Evolutionary conservation across 768 basidiomycete genomes (phyloP).

Genomic region (Amanita exitialis): DNA sequence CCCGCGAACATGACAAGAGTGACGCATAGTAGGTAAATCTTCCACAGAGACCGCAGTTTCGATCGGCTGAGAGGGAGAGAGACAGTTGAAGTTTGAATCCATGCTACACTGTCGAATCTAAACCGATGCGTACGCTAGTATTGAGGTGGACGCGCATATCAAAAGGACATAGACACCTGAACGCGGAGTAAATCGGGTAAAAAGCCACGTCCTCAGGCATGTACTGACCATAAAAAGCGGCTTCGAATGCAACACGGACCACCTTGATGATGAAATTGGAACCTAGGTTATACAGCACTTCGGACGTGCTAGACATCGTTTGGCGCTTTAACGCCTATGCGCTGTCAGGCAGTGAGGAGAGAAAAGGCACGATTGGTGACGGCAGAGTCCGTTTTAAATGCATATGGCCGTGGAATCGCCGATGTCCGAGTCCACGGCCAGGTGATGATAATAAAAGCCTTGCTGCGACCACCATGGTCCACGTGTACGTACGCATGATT

Average conservation of each 20-base stretch:
- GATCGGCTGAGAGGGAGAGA: constrained; percentile 10
- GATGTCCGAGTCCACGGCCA: too few species aligned
- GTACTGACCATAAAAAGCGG: constrained; percentile 10
- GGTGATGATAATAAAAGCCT: too few species aligned
- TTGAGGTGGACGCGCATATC: constrained; percentile 9
- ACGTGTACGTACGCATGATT: too few species aligned
- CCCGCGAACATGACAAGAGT: constrained; percentile 18
- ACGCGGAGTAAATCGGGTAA: background rate
- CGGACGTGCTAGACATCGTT: constrained; percentile 3
- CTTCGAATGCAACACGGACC: constrained; percentile 11
- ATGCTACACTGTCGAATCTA: background rate
- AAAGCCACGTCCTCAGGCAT: background rate
- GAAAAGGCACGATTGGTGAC: too few species aligned
- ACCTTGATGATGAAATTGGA: constrained; percentile 10
- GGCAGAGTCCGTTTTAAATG: too few species aligned
- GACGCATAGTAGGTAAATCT: constrained; percentile 13
- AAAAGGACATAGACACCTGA: constrained; percentile 11
- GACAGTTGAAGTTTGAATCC: background rate
- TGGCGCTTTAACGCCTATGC: too few species aligned
- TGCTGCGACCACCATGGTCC: too few species aligned
- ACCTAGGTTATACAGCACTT: constrained; percentile 9
- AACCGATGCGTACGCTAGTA: constrained; percentile 7
- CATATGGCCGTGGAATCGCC: too few species aligned
- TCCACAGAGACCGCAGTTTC: constrained; percentile 8
- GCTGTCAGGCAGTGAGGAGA: too few species aligned